Evolutionary conservation across 495 filamentous ascomycete genomes (phyloP).

Genomic region (Tuber aestivum): DNA sequence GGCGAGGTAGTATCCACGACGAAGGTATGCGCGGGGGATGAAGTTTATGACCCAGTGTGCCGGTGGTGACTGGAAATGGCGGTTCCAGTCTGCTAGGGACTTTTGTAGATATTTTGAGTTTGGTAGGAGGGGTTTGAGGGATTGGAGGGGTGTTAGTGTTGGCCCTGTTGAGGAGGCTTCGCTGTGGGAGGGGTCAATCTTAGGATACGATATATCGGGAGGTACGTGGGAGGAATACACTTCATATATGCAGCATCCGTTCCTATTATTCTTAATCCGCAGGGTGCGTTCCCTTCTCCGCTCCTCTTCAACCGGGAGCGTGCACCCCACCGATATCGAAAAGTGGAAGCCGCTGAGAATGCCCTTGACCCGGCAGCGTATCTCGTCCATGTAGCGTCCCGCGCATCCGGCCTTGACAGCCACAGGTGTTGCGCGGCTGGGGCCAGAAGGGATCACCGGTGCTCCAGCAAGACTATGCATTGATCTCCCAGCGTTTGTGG

Average conservation of each 20-base stretch:
- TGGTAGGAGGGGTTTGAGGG: conserved; percentile 39
- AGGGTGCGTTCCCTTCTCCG: conserved; percentile 32
- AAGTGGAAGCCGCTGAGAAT: conserved; percentile 30
- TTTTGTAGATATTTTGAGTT: conserved; percentile 29
- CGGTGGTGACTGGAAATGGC: conserved; percentile 40
- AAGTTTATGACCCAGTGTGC: conserved; percentile 43
- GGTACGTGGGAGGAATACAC: conserved; percentile 19
- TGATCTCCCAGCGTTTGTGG: conserved; percentile 7
- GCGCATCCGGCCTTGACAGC: conserved; percentile 13
- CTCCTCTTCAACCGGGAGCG: conserved; percentile 3
- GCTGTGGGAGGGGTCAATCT: neutral
- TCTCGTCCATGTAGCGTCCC: conserved; percentile 15
- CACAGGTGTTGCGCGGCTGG: conserved; percentile 14
- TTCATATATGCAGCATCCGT: conserved; percentile 34
- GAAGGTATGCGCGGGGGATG: conserved; percentile 40
- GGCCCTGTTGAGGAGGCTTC: neutral
- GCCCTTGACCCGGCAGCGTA: conserved; percentile 27
- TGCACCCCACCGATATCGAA: conserved; percentile 17
- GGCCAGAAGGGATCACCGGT: conserved; percentile 31
- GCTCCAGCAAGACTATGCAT: conserved; percentile 18
- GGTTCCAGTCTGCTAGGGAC: conserved; percentile 37
- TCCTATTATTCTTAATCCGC: conserved; percentile 39
- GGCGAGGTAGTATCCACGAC: conserved; percentile 36
- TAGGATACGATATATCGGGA: neutral
- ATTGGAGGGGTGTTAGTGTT: conserved; percentile 22